Conservation (phyloP, 306 rosid genomes). For the Benincasa hispida region DNA sequence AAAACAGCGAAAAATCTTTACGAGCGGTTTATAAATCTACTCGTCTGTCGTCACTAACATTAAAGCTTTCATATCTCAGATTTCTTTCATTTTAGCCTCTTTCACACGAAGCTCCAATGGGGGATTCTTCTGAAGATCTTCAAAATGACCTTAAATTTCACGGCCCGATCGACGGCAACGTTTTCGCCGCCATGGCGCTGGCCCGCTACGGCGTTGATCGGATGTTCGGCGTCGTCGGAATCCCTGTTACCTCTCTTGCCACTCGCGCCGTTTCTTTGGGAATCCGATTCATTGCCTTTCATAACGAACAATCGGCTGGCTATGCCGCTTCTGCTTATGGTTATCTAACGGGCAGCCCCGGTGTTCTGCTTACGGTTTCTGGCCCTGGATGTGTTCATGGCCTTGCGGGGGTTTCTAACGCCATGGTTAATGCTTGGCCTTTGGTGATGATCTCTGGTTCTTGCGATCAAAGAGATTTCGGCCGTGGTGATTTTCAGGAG, state of each 20-base stretch:
- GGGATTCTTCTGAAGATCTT: conserved; percentile 3
- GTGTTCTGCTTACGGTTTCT: conserved; percentile 82
- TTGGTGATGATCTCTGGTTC: conserved; percentile 86
- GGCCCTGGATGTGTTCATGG: conserved; percentile 99
- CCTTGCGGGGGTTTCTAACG: conserved; percentile 84
- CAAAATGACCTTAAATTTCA: background rate
- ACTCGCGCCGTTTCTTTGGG: conserved; percentile 75
- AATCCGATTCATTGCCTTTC: conserved; percentile 72
- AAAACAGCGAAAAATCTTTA: background rate
- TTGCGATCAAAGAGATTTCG: conserved; percentile 56
- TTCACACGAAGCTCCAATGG: conserved; percentile 17
- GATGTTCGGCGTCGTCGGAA: conserved; percentile 97
- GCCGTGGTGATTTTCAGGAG: conserved; percentile 97
- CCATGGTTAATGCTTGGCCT: conserved; percentile 77
- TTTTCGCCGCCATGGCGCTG: conserved; percentile 55
- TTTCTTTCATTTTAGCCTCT: background rate
- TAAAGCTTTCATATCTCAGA: background rate
- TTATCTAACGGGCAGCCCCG: conserved; percentile 65
- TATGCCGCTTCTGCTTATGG: conserved; percentile 97
- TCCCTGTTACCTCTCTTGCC: conserved; percentile 87
- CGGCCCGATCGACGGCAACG: conserved; percentile 42
- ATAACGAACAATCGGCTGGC: conserved; percentile 94
- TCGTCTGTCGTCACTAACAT: background rate
- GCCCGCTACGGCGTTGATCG: conserved; percentile 47
- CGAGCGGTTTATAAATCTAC: background rate